Evolutionary conservation across 2,329 filamentous ascomycete species (phyloP), one percentile per base, ranked within the genome.

Genomic region (Parastagonospora avenae): DNA sequence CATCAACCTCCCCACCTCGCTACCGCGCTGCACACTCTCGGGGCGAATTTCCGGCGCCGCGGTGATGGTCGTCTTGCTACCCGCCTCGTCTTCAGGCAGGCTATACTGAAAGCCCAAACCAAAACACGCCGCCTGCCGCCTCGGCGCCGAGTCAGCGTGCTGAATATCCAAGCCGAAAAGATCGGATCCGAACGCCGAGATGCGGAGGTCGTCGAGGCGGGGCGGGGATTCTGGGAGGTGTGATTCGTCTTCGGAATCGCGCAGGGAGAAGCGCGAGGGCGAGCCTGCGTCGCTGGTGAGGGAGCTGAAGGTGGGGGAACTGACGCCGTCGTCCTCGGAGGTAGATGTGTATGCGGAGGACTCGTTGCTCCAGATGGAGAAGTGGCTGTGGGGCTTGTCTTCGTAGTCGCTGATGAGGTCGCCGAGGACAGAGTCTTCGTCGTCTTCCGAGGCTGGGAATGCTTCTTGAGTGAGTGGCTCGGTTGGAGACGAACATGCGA

Each of bases 51-150:
- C 46, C 8, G 40, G 11, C 35, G 70, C 62, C 1, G 19, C 19
- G 19, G 60, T 66, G n/a, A 71, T 56, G 4, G 66, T 72, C 12
- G 45, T 45, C 32, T 72, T 68, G 9, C 64, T 67, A 2, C 40
- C 51, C 1, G 50, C 60, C 8, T 68, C 63, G 14, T 69, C 63
- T 9, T 67, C 61, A 1, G 70, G 67, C 0, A 74, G 58, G 36
- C 61, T 70, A 51, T 72, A 73, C 32, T 73, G 63, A 46, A 74
- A 72, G 6, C 67, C 66, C 2, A 65, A 42, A 7, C 69, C 69
- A 29, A 69, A 72, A 50, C 66, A 71, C 1, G 65, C 58, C 8
- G 62, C 67, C 40, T 71, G 65, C 40, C 71, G 60, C 11, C 65
- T 62, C 2, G 67, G 55, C 8, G 60, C 59, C 1, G 60, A 36